Base-by-base conservation (phyloP, 2,329 filamentous ascomycete genomes). In the Colletotrichum sojae region DNA sequence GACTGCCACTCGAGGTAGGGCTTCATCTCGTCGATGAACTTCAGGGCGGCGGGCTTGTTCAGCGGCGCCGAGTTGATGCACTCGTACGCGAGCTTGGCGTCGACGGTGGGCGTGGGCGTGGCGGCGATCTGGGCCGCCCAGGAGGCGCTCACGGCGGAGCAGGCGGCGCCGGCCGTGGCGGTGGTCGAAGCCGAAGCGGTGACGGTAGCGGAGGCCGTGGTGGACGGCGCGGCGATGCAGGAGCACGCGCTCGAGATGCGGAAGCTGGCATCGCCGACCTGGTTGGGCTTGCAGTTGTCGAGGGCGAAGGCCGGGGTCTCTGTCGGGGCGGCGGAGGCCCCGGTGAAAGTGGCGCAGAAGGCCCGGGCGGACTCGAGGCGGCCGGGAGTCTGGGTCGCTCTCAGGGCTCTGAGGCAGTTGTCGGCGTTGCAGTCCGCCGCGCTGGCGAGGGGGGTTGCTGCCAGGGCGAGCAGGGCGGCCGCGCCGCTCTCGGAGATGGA, bases 1-100 rank as follows among this genome's bases (percentile, higher is more conserved):
- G 82, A 84, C 71, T 87, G 84, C 76, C 83, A 86, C 56, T 84
- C 78, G 0, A 83, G 75, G 45, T 83, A 85, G 2, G 81, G 78
- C 67, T 76, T 76, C 39, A 82, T 72, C 49, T 78, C 78, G 46
- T 78, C 73, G 51, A 83, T 71, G 16, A 83, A 73, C 62, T 77
- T 71, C 25, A 75, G 53, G 0, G 78, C 82, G 4, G 75, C 76
- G 4, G 76, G 67, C 18, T 73, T 75, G 55, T 77, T 75, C 63
- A 81, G 78, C 12, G 81, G 82, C 3, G 82, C 79, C 6, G 80
- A 76, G 13, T 75, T 72, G 9, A 83, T 72, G 67, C 81, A 83
- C 5, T 78, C 76, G 48, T 78, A 73, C 0, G 82, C 82, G 46
- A 78, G 51, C 20, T 75, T 73, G n/a, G 78, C 80, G 4, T 78